phyloP scores from a whole-genome alignment of 2,329 filamentous ascomycete genomes.

The Colletotrichum limetticola region DNA sequence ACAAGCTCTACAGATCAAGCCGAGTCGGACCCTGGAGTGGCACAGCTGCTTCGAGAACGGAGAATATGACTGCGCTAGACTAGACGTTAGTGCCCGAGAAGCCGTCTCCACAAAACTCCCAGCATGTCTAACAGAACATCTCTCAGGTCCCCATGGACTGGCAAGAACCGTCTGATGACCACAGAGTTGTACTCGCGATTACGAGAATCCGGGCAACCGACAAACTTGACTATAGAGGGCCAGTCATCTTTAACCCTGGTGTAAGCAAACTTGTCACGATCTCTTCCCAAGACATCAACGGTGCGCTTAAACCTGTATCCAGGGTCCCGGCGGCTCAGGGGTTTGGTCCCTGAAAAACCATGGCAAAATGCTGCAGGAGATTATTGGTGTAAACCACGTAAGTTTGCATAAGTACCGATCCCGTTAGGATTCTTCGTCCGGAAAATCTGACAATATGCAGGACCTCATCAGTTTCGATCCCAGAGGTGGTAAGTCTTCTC shows the following conservation, averaged over 20 bases:
- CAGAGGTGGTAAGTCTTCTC: constrained; percentile 50
- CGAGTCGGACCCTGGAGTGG: constrained; percentile 44
- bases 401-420: constrained; percentile 25
- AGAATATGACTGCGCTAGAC: constrained; percentile 45
- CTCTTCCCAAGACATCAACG: not conserved
- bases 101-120: not conserved
- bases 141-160: constrained; percentile 52
- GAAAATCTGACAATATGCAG: constrained; percentile 35
- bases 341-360: constrained; percentile 45
- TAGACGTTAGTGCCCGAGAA: constrained; percentile 42
- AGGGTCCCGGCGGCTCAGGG: constrained; percentile 63
- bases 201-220: constrained; percentile 46
- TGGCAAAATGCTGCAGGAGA: constrained; percentile 50
- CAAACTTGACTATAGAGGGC: constrained; percentile 39
- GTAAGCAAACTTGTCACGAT: constrained; percentile 36
- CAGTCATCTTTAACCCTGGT: constrained; percentile 49
- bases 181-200: constrained; percentile 46
- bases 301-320: not conserved
- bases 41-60: constrained; percentile 44
- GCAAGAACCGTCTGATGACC: constrained; percentile 41
- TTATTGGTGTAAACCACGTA: constrained; percentile 59
- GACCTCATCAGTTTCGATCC: constrained; percentile 64
- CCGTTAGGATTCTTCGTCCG: not conserved
- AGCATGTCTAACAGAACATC: constrained; percentile 18
- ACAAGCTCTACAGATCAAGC: constrained; percentile 48